A percentile compares a stretch with the other conserved stretches of the same genome.
Conservation (phyloP, 352 stramenopile genomes). For the Phytopythium cucurbitacearum region DNA sequence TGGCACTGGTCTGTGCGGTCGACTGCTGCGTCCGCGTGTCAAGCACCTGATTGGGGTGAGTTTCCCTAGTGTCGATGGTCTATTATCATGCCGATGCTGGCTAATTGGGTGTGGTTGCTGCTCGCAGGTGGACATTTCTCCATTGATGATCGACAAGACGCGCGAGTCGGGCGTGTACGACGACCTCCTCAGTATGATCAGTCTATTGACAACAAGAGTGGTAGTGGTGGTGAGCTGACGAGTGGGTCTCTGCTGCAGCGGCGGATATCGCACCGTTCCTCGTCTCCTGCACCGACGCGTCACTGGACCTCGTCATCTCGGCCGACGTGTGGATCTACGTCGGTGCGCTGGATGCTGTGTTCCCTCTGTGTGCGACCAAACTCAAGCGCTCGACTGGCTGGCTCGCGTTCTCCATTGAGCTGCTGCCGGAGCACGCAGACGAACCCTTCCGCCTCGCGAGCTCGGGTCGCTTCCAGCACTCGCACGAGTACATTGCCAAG, state of each 20-base stretch:
- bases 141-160: conserved; percentile 79
- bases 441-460: conserved; percentile 45
- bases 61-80: conserved; percentile 1
- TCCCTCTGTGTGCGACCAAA: conserved; percentile 38
- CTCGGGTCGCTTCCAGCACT: conserved; percentile 79
- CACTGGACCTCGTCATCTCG: conserved; percentile 63
- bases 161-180: conserved; percentile 59
- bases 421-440: conserved; percentile 16
- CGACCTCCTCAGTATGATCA: conserved; percentile 56
- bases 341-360: conserved; percentile 61
- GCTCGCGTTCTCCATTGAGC: conserved; percentile 73
- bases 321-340: conserved; percentile 88
- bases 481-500: conserved; percentile 48
- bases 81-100: background rate
- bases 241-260: conserved; percentile 21
- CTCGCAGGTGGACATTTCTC: conserved; percentile 70
- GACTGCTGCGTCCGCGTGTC: conserved; percentile 52
- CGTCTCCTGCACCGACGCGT: conserved; percentile 24
- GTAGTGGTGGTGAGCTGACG: conserved; percentile 1
- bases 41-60: conserved; percentile 53
- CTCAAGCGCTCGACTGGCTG: conserved; percentile 30
- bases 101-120: background rate
- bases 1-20: conserved; percentile 73
- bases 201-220: background rate
- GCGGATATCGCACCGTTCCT: conserved; percentile 58